Percentiles rank a stretch among this genome's conserved stretches.
Conservation (phyloP, 2,329 filamentous ascomycete species). For the Talaromyces funiculosus region DNA sequence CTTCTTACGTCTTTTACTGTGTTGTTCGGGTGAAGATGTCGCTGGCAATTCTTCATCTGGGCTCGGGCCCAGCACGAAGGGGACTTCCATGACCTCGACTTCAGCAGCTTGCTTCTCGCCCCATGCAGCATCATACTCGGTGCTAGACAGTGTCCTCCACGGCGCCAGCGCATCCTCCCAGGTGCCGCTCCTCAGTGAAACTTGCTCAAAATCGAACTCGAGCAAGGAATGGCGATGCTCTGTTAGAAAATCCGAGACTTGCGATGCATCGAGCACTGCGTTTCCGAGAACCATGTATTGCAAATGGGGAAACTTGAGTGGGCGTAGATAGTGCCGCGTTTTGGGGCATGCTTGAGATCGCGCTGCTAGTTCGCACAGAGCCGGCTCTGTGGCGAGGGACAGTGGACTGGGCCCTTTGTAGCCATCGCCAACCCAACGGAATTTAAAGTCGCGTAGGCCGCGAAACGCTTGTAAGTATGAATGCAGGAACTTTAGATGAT, state of each 20-base stretch:
- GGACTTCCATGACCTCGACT: constrained; percentile 35
- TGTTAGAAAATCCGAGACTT: constrained; percentile 64
- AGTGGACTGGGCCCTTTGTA: constrained; percentile 66
- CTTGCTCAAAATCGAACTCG: constrained; percentile 76
- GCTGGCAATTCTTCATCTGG: constrained; percentile 13
- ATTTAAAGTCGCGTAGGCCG: constrained; percentile 63
- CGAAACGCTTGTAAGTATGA: constrained; percentile 69
- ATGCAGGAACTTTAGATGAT: constrained; percentile 73
- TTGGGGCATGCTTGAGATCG: constrained; percentile 21
- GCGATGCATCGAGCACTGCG: constrained; percentile 62
- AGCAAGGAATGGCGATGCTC: constrained; percentile 62
- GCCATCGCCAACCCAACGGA: constrained; percentile 62
- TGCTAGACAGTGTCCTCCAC: constrained; percentile 32
- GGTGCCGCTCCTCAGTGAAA: constrained; percentile 62
- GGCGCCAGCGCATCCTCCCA: constrained; percentile 82
- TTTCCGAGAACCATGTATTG: constrained; percentile 68
- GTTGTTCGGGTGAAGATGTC: background rate
- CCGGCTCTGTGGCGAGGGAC: constrained; percentile 61
- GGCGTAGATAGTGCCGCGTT: constrained; percentile 43
- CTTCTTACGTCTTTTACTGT: constrained; percentile 12
- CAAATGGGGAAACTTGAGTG: constrained; percentile 62
- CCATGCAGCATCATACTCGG: constrained; percentile 33
- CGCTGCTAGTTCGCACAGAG: constrained; percentile 54
- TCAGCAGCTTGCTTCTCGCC: constrained; percentile 33
- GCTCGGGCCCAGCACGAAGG: constrained; percentile 31